Evolutionary conservation across 2,329 filamentous ascomycete genomes (phyloP).

Genomic region (Laburnicola sp.): DNA sequence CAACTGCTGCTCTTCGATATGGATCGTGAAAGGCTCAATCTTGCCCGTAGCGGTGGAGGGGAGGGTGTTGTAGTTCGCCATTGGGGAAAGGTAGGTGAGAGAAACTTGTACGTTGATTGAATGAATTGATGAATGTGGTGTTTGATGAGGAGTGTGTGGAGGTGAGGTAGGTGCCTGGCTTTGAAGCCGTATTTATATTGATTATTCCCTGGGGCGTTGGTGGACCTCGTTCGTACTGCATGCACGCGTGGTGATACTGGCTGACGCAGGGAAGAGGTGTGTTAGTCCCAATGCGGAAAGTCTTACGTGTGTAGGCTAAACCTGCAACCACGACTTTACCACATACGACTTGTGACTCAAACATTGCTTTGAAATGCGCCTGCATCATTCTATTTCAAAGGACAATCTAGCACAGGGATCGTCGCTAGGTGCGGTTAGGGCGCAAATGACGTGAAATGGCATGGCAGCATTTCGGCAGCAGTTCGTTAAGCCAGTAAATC

Average conservation of each 20-base stretch:
- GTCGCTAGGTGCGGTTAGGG: not conserved
- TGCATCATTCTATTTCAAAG: no score
- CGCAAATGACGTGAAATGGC: not conserved
- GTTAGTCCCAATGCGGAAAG: not conserved
- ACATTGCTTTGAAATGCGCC: not conserved
- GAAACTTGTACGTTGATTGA: no score
- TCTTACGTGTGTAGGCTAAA: not conserved
- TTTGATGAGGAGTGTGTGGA: no score
- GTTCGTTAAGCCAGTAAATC: constrained; percentile 5
- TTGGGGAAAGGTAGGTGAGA: not conserved
- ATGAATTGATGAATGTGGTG: no score
- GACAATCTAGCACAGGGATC: not conserved
- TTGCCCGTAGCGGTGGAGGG: not conserved
- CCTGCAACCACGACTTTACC: no score
- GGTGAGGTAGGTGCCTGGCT: no score
- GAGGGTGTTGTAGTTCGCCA: constrained; percentile 8
- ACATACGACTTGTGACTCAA: no score
- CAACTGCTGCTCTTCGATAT: constrained; percentile 32
- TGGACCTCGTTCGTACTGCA: not conserved
- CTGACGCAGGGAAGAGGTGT: constrained; percentile 3
- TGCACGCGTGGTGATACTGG: not conserved
- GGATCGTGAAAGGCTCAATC: constrained; percentile 27
- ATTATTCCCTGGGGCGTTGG: no score
- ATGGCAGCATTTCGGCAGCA: constrained; percentile 13
- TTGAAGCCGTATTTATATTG: not conserved